Conservation (phyloP, 495 filamentous ascomycete species). For the Neurospora sp. region DNA sequence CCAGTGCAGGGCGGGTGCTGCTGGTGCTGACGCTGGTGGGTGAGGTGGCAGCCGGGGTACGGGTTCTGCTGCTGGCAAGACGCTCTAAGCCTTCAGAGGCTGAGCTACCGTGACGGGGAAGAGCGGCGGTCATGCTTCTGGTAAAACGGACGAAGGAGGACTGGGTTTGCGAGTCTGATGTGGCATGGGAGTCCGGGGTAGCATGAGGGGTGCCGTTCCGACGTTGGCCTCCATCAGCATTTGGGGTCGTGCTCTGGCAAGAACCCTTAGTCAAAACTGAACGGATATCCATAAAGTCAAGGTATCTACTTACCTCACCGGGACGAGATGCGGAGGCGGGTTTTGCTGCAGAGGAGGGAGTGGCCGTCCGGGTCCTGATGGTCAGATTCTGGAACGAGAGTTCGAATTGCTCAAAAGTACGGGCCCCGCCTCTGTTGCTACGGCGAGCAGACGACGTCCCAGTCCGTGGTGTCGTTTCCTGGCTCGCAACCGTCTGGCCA, state of each 20-base stretch:
- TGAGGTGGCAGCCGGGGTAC: background rate
- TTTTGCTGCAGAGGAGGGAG: background rate
- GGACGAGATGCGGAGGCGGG: background rate
- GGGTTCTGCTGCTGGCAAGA: background rate
- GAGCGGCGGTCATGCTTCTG: background rate
- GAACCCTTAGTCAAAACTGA: background rate
- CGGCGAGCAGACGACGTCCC: background rate
- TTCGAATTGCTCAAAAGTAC: background rate
- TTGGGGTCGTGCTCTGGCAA: background rate
- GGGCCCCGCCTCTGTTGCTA: background rate
- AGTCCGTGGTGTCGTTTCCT: background rate
- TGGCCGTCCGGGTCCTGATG: background rate
- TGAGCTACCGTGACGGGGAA: background rate
- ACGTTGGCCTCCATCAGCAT: background rate
- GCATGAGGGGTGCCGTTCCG: too few species aligned
- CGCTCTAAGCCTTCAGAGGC: background rate
- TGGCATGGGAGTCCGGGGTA: background rate
- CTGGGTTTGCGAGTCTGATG: background rate
- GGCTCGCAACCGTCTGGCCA: background rate
- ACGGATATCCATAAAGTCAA: background rate
- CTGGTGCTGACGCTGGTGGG: background rate
- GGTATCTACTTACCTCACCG: background rate
- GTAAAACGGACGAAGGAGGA: background rate
- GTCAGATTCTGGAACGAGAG: background rate
- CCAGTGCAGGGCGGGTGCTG: background rate